Conservation (phyloP, 139 green algal species). For the Picochlorum sp. region DNA sequence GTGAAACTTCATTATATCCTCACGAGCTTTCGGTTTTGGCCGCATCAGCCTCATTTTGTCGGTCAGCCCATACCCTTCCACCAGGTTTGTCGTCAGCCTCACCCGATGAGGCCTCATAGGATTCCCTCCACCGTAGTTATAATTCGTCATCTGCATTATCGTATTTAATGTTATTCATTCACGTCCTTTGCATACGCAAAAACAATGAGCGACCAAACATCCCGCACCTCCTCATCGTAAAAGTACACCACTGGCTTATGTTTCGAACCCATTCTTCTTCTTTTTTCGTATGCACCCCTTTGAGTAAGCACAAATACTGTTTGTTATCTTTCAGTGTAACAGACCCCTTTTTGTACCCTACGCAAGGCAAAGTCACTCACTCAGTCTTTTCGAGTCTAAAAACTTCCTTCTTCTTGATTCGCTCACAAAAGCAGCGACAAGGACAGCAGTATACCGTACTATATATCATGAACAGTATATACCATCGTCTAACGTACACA, state of each 20-base stretch:
- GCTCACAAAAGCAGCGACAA: no score
- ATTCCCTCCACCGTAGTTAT: conserved; percentile 62
- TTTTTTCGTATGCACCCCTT: not conserved
- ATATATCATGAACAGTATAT: no score
- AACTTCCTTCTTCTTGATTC: no score
- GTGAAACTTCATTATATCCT: conserved; percentile 85
- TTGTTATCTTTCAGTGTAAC: not conserved
- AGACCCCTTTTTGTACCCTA: no score
- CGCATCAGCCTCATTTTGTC: conserved; percentile 72
- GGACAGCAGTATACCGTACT: no score
- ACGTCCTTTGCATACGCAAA: not conserved
- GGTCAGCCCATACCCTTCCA: conserved; percentile 82
- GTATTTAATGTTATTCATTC: not conserved
- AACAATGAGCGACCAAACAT: not conserved
- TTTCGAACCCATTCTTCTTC: conserved; percentile 15
- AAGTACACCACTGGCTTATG: conserved; percentile 69
- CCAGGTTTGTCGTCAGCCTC: conserved; percentile 84
- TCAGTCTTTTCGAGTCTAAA: no score
- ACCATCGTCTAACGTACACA: no score
- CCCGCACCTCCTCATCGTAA: conserved; percentile 82
- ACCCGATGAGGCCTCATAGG: conserved; percentile 91
- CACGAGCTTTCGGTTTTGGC: conserved; percentile 37
- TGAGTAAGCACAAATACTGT: not conserved
- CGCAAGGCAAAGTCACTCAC: no score
- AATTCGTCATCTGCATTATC: conserved; percentile 25